These are phyloP conservation scores for Nitzschia sp. DNA, from an alignment of 108 stramenopile species.

Conservation along the genomic window DNA sequence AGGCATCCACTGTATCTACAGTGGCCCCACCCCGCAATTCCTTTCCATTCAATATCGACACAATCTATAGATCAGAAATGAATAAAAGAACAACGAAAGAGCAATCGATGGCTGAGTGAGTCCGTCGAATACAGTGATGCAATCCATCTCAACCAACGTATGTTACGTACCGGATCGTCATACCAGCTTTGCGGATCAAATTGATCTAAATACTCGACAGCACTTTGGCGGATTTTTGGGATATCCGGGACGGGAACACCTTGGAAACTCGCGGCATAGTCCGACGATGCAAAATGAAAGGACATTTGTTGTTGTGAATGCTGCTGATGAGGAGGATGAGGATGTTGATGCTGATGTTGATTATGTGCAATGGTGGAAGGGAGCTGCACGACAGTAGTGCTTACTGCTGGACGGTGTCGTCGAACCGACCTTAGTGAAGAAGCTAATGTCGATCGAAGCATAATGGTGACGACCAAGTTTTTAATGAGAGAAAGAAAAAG, in stretches of 20 bases:
- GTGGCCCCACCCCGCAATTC: slow-evolving; percentile 30
- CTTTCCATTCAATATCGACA: slow-evolving; percentile 55
- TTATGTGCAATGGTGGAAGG: too few relatives aligned
- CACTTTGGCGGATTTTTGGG: slow-evolving; percentile 44
- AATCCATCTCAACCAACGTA: neutral
- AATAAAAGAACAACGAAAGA: neutral
- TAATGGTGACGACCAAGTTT: too few relatives aligned
- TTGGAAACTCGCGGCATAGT: slow-evolving; percentile 66
- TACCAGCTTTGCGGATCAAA: slow-evolving; percentile 73
- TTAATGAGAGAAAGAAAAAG: too few relatives aligned
- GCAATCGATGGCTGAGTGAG: too few relatives aligned
- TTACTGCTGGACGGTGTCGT: too few relatives aligned
- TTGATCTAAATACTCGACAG: slow-evolving; percentile 58
- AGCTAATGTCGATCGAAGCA: too few relatives aligned
- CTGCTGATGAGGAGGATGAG: too few relatives aligned
- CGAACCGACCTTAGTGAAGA: too few relatives aligned
- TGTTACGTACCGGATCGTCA: slow-evolving; percentile 63
- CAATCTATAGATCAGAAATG: slow-evolving; percentile 25
- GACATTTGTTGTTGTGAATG: too few relatives aligned
- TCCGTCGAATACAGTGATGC: too few relatives aligned
- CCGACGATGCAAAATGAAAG: slow-evolving; percentile 78
- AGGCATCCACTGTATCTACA: slow-evolving; percentile 59
- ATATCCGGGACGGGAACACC: slow-evolving; percentile 60
- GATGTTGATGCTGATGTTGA: too few relatives aligned
- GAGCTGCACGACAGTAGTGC: too few relatives aligned